Conservation (phyloP, 2,329 filamentous ascomycete genomes). For the Neopestalotiopsis rosae region DNA sequence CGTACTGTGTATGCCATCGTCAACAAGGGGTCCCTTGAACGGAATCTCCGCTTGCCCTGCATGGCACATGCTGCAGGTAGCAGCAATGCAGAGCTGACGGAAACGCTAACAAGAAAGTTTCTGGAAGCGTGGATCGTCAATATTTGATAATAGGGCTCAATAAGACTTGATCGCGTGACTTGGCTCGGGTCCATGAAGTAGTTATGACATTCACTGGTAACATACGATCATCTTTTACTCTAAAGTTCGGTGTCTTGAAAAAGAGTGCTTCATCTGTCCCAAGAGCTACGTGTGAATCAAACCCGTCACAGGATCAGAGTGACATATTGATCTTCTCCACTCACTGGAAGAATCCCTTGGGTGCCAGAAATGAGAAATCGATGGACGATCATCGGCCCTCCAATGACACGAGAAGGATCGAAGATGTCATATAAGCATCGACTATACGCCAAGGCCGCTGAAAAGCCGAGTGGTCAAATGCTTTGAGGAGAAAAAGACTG, state of each 20-base stretch:
- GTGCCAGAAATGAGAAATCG: not conserved
- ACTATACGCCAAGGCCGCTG: not conserved
- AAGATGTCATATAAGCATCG: not conserved
- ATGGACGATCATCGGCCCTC: not conserved
- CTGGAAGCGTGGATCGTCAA: not conserved
- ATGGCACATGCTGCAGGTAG: not conserved
- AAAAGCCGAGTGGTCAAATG: not conserved
- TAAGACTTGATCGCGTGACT: not conserved
- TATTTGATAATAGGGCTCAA: too few species aligned
- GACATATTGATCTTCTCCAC: not conserved
- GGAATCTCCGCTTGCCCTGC: slow-evolving; percentile 2
- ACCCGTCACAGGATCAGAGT: not conserved
- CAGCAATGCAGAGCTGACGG: not conserved
- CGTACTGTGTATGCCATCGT: not conserved
- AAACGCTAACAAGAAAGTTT: not conserved
- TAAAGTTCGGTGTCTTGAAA: not conserved
- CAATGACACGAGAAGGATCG: not conserved
- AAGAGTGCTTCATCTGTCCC: not conserved
- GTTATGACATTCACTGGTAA: not conserved
- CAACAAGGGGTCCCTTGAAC: not conserved
- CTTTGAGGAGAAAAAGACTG: not conserved
- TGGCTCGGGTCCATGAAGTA: not conserved
- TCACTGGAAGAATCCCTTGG: not conserved
- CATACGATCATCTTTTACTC: too few species aligned
- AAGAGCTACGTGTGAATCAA: not conserved